Percentiles rank a stretch among this genome's conserved stretches.
These are phyloP conservation scores for Fusarium guadeloupense DNA, from an alignment of 2,329 filamentous ascomycete species.

Conservation along the genomic window DNA sequence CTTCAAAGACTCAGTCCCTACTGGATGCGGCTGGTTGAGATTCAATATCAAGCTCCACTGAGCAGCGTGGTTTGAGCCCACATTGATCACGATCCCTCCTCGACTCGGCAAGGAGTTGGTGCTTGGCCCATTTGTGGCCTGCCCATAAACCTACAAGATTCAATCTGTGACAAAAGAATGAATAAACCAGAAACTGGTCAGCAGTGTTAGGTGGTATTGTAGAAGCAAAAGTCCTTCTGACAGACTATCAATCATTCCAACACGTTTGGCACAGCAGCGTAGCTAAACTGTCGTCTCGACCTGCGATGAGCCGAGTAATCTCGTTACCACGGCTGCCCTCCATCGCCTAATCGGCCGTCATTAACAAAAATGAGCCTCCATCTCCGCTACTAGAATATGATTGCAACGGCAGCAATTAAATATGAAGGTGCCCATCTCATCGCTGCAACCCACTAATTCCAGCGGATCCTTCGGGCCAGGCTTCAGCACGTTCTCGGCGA, in stretches of 20 bases:
- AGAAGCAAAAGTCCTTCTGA: neutral
- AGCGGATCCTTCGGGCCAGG: slow-evolving; percentile 30
- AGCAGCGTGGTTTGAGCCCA: slow-evolving; percentile 15
- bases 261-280: too few relatives aligned
- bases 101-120: slow-evolving; percentile 13
- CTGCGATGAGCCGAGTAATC: slow-evolving; percentile 1
- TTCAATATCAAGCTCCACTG: slow-evolving; percentile 31
- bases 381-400: slow-evolving; percentile 5
- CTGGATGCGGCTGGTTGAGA: slow-evolving; percentile 32
- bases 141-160: slow-evolving; percentile 10
- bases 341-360: neutral
- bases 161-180: neutral
- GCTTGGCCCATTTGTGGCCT: slow-evolving; percentile 24
- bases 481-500: slow-evolving; percentile 28
- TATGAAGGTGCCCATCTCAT: slow-evolving; percentile 9
- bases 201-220: neutral
- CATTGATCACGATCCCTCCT: slow-evolving; percentile 32
- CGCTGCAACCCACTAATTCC: slow-evolving; percentile 34
- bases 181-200: neutral
- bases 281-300: neutral
- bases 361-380: slow-evolving; percentile 3
- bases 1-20: slow-evolving; percentile 1
- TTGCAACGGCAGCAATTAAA: slow-evolving; percentile 20
- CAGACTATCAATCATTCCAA: neutral
- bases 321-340: neutral